Percentiles rank a stretch among this genome's conserved stretches.
These are phyloP conservation scores for Jatropha podagrica DNA, from an alignment of 441 rosid species.

Conservation along the genomic window DNA sequence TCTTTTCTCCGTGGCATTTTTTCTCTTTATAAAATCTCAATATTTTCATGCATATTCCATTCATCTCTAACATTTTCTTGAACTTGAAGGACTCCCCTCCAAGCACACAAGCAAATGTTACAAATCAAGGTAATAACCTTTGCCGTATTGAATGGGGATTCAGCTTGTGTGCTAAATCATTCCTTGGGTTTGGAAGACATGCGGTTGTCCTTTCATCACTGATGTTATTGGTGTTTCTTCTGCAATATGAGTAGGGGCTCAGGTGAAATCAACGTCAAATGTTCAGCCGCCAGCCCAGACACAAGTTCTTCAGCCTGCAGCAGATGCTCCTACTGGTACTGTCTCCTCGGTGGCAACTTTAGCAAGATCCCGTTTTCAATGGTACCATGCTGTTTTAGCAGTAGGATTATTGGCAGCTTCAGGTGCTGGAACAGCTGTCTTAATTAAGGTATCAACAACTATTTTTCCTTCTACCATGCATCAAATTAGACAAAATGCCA, in stretches of 20 bases:
- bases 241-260: slow-evolving; percentile 43
- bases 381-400: slow-evolving; percentile 82
- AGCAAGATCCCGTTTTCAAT: slow-evolving; percentile 47
- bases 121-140: slow-evolving; percentile 52
- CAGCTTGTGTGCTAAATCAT: neutral
- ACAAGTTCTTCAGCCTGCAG: slow-evolving; percentile 58
- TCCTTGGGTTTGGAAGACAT: slow-evolving; percentile 21
- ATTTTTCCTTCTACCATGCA: slow-evolving; percentile 2
- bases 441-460: slow-evolving; percentile 59
- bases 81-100: slow-evolving; percentile 76
- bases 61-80: slow-evolving; percentile 11
- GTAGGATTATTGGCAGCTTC: slow-evolving; percentile 79
- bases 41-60: neutral
- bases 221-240: slow-evolving; percentile 17
- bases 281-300: slow-evolving; percentile 50
- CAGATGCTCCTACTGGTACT: slow-evolving; percentile 47
- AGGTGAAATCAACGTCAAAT: slow-evolving; percentile 45
- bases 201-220: slow-evolving; percentile 15
- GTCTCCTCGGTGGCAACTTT: slow-evolving; percentile 39
- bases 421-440: slow-evolving; percentile 81
- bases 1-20: neutral
- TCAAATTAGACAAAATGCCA: slow-evolving; percentile 15
- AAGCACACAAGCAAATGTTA: slow-evolving; percentile 55
- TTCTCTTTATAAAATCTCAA: neutral
- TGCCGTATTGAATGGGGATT: slow-evolving; percentile 6